Base-by-base conservation (phyloP, 768 basidiomycete species). In the Leccinum truebloodii region DNA sequence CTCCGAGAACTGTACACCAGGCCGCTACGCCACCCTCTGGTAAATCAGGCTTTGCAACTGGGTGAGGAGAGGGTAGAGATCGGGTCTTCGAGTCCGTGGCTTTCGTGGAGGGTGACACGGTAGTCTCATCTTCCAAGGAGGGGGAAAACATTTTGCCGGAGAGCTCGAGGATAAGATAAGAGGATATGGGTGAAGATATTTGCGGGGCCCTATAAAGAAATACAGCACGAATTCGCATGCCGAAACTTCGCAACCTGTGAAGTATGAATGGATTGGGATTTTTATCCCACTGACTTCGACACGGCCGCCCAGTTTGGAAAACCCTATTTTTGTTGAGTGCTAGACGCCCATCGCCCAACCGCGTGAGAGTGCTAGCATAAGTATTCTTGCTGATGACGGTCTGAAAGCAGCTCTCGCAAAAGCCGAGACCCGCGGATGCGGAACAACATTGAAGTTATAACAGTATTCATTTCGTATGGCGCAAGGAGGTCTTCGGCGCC, bases 1-100 rank as follows among this genome's bases (percentile, higher is more conserved):
- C 61, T 63, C 71, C 71, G 1, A 65, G 52, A 6, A 67, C 71
- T 2, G 71, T 65, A 46, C 69, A 73, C 69, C 67, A 69, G 10
- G 65, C 71, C 8, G 30, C 67, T 16, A 60, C 14, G 30, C 72
- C 67, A 3, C 63, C 62, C 6, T 67, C 67, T 2, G 65, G 60
- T 8, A 59, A 35, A 8, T 59, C 65, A 9, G 50, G 34, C 24
- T 61, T 57, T 9, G 26, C 10, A 6, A 13, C 1, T 3, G 44
- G 3, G 20, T 46, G 44, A 46, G 41, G 41, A 44, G 10, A 20
- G 44, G 44, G 44, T 46, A 12, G 44, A 46, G 10, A 46, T 46
- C 5, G 10, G 7, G 44, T n/a, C 5, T 12, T 12, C n/a, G n/a
- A 46, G n/a, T 46, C 44, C 44, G 20, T 46, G 44, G n/a, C 4